Conservation (phyloP, 2,329 filamentous ascomycete genomes). For the Lojkania enalia region DNA sequence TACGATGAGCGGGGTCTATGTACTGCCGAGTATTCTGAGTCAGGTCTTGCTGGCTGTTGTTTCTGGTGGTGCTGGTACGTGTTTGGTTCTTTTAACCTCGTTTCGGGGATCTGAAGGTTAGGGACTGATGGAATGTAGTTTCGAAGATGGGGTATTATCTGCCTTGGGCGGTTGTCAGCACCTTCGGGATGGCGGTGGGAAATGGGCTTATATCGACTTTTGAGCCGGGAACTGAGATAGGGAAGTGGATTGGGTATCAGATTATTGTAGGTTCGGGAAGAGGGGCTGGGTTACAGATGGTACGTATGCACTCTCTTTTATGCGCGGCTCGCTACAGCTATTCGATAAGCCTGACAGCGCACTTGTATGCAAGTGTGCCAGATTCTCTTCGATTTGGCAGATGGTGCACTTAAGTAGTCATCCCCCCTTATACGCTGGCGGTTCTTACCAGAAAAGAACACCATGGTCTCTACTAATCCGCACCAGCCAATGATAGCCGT, state of each 20-base stretch:
- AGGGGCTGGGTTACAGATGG: conserved; percentile 31
- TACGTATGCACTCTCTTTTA: conserved; percentile 9
- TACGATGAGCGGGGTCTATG: conserved; percentile 44
- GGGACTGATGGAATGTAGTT: no score
- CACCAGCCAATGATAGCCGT: conserved; percentile 33
- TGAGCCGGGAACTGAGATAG: conserved; percentile 31
- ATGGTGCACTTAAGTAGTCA: no score
- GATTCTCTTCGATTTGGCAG: no score
- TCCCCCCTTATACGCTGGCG: no score
- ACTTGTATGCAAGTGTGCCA: no score
- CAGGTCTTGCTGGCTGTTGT: conserved; percentile 25
- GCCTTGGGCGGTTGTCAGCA: conserved; percentile 34
- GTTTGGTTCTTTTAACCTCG: no score
- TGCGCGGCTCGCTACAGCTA: no score
- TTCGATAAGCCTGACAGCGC: no score
- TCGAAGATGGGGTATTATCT: conserved; percentile 29
- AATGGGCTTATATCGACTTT: conserved; percentile 49
- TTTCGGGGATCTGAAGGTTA: no score
- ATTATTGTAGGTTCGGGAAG: conserved; percentile 30
- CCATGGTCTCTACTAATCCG: background rate
- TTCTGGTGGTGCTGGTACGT: conserved; percentile 24
- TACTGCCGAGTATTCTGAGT: conserved; percentile 43
- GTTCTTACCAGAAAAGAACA: background rate
- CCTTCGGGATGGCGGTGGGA: conserved; percentile 42
- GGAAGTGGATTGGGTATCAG: conserved; percentile 35